These are phyloP conservation scores for Ophiobolus disseminans DNA, from an alignment of 2,329 filamentous ascomycete genomes.

Conservation along the genomic window DNA sequence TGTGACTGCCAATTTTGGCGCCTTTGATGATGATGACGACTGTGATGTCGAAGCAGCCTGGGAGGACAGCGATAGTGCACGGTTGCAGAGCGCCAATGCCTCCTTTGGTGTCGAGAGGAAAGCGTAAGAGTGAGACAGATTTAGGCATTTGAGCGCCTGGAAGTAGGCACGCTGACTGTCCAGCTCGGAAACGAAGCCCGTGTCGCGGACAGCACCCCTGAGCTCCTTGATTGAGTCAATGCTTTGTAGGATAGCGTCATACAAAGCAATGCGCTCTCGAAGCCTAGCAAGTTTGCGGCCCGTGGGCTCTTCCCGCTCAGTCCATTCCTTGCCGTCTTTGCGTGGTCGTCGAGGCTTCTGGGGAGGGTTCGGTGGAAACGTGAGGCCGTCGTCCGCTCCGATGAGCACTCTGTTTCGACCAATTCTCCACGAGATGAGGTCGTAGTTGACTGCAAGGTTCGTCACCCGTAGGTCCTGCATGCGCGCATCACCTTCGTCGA, in stretches of 20 bases:
- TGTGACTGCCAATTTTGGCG: constrained; percentile 74
- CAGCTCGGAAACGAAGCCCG: constrained; percentile 76
- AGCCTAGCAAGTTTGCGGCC: constrained; percentile 80
- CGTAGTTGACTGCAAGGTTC: constrained; percentile 91
- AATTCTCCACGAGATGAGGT: constrained; percentile 92
- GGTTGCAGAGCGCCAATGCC: constrained; percentile 82
- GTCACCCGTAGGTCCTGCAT: constrained; percentile 95
- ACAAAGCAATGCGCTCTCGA: constrained; percentile 86
- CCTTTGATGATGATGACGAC: constrained; percentile 37
- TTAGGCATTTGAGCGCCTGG: constrained; percentile 84
- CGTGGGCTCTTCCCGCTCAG: constrained; percentile 68
- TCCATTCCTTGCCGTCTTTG: constrained; percentile 56
- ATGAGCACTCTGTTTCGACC: constrained; percentile 90
- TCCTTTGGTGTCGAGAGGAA: constrained; percentile 75
- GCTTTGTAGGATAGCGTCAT: constrained; percentile 89
- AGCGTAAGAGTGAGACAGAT: constrained; percentile 84
- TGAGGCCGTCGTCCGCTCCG: constrained; percentile 79
- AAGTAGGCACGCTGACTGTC: constrained; percentile 83
- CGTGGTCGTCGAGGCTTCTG: constrained; percentile 61
- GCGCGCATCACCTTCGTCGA: constrained; percentile 80
- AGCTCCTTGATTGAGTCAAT: constrained; percentile 89
- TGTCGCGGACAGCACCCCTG: constrained; percentile 86
- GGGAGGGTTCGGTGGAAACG: constrained; percentile 60
- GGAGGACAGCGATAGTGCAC: constrained; percentile 69
- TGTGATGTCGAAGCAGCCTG: constrained; percentile 56